Percentiles rank a stretch among this genome's conserved stretches.
phyloP scores from a whole-genome alignment of 768 basidiomycete species.

The Mycena amicta region DNA sequence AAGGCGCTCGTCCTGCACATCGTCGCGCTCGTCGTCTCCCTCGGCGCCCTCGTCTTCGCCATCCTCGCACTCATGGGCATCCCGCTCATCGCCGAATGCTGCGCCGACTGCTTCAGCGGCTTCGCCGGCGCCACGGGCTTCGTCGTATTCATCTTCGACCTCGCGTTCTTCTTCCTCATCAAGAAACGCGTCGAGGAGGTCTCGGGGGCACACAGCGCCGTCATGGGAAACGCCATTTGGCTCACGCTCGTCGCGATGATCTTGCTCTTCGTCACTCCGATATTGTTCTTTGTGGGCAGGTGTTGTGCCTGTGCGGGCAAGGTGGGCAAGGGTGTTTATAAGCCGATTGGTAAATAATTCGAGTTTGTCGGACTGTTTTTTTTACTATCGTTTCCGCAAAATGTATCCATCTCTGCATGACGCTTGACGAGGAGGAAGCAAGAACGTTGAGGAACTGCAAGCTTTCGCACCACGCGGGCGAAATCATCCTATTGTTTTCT shows the following conservation, averaged over 20 bases:
- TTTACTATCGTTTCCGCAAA: background rate
- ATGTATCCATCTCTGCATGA: background rate
- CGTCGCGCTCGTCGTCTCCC: constrained; percentile 58
- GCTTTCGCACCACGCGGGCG: too few species aligned
- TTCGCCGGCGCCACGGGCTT: constrained; percentile 63
- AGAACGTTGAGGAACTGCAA: too few species aligned
- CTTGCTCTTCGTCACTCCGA: constrained; percentile 55
- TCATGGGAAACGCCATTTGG: constrained; percentile 73
- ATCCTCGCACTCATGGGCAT: constrained; percentile 32
- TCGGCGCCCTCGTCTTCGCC: constrained; percentile 17
- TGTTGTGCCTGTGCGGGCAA: constrained; percentile 13
- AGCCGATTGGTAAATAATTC: constrained; percentile 5
- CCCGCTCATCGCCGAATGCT: constrained; percentile 61
- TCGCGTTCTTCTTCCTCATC: constrained; percentile 71
- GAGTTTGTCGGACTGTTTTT: background rate
- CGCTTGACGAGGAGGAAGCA: too few species aligned
- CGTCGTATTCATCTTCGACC: constrained; percentile 72
- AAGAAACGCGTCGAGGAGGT: constrained; percentile 57
- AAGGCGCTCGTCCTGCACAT: constrained; percentile 76
- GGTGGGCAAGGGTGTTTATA: constrained; percentile 11
- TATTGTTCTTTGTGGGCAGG: constrained; percentile 20
- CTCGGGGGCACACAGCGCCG: constrained; percentile 51
- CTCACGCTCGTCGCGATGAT: constrained; percentile 65
- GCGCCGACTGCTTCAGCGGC: constrained; percentile 60
- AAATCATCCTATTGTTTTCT: too few species aligned